phyloP scores from a whole-genome alignment of 805 yeast species.

The Monosporozyma yasuniensis region DNA sequence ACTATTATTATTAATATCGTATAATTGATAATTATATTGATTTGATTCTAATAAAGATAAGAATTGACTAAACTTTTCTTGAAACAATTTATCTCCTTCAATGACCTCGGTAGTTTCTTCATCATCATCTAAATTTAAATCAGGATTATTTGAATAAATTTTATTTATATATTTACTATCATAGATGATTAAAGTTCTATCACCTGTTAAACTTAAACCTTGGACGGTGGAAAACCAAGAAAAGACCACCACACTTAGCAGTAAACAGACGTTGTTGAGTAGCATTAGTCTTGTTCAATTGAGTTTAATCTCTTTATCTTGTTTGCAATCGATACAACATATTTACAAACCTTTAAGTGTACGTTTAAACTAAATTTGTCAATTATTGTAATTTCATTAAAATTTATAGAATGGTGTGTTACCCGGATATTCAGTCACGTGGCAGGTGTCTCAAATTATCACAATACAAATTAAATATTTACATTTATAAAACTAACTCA shows the following conservation, averaged over 20 bases:
- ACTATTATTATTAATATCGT: conserved; percentile 18
- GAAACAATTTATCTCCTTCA: neutral
- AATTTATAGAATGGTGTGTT: too few species aligned
- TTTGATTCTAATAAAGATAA: neutral
- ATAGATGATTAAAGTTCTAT: conserved; percentile 27
- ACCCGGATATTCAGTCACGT: too few species aligned
- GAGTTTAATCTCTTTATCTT: too few species aligned
- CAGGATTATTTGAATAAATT: conserved; percentile 23
- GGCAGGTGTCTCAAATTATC: too few species aligned
- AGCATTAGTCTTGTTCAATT: neutral
- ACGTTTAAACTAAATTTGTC: too few species aligned
- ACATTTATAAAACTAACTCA: too few species aligned
- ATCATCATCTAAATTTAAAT: conserved; percentile 21
- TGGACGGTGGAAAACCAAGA: neutral
- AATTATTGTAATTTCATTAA: too few species aligned
- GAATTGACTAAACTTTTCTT: neutral
- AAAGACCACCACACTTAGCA: neutral
- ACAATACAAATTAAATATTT: too few species aligned
- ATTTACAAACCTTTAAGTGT: too few species aligned
- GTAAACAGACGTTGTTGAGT: neutral
- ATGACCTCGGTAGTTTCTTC: too few species aligned
- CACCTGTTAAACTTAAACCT: conserved; percentile 12
- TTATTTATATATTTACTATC: conserved; percentile 25
- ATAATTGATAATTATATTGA: neutral
- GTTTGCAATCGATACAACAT: too few species aligned